Conservation (phyloP, 345 rosid species). For the Limnanthes douglasii region DNA sequence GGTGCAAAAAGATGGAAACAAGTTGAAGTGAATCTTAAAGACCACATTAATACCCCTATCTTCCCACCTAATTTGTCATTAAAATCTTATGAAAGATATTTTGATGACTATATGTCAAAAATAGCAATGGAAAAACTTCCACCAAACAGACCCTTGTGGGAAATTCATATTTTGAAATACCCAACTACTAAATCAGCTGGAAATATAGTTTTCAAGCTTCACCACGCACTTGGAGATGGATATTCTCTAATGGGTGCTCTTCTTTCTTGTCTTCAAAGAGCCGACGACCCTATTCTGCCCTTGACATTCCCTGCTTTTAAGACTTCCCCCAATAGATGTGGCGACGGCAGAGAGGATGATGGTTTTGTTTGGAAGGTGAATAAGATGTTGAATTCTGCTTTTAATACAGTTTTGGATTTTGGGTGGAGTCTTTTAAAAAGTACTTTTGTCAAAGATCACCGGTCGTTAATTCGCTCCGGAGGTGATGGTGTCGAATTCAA, state of each 20-base stretch:
- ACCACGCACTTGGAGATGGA: slow-evolving; percentile 46
- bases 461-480: slow-evolving; percentile 19
- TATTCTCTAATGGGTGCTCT: slow-evolving; percentile 37
- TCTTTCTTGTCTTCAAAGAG: slow-evolving; percentile 35
- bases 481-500: slow-evolving; percentile 15
- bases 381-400: slow-evolving; percentile 3
- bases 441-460: slow-evolving; percentile 17
- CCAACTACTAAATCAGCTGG: slow-evolving; percentile 25
- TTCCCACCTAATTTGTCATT: slow-evolving; percentile 15
- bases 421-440: slow-evolving; percentile 28
- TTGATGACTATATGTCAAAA: slow-evolving; percentile 17
- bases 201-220: slow-evolving; percentile 24
- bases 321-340: neutral
- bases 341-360: neutral
- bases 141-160: slow-evolving; percentile 28
- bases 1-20: slow-evolving; percentile 20
- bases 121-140: slow-evolving; percentile 16
- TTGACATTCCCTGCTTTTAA: slow-evolving; percentile 21
- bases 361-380: neutral
- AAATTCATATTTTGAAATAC: slow-evolving; percentile 28
- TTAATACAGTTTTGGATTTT: slow-evolving; percentile 20
- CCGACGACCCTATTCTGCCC: slow-evolving; percentile 28
- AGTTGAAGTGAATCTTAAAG: slow-evolving; percentile 16
- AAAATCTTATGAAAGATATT: slow-evolving; percentile 14
- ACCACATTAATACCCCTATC: slow-evolving; percentile 17